phyloP scores from a whole-genome alignment of 768 basidiomycete species.

The Thelephora aurantiotincta region DNA sequence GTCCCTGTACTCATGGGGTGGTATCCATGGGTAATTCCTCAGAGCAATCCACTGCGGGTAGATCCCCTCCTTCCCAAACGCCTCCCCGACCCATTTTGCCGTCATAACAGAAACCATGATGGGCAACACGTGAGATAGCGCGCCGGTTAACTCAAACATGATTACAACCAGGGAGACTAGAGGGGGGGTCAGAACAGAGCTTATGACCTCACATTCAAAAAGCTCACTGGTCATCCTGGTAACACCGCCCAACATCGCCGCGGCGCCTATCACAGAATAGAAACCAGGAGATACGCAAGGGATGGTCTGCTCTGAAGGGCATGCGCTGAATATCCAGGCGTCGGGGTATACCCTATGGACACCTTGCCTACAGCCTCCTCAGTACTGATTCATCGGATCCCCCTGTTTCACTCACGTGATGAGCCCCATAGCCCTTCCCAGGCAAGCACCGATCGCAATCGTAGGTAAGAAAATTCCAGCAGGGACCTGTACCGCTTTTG shows the following conservation, averaged over 20 bases:
- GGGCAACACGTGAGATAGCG: slow-evolving; percentile 66
- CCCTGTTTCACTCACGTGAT: slow-evolving; percentile 32
- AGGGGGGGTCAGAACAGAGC: neutral
- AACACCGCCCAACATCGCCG: slow-evolving; percentile 64
- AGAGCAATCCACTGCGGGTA: slow-evolving; percentile 64
- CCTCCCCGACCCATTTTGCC: slow-evolving; percentile 66
- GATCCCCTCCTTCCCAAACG: slow-evolving; percentile 53
- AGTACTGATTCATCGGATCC: neutral
- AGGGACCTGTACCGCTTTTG: slow-evolving; percentile 32
- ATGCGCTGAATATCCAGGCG: slow-evolving; percentile 58
- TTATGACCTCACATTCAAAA: neutral
- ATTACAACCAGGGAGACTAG: slow-evolving; percentile 66
- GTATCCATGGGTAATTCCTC: slow-evolving; percentile 57
- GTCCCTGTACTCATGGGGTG: slow-evolving; percentile 51
- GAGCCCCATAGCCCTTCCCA: slow-evolving; percentile 58
- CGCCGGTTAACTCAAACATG: slow-evolving; percentile 71
- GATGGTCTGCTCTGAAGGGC: slow-evolving; percentile 56
- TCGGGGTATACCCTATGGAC: slow-evolving; percentile 50
- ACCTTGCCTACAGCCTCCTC: slow-evolving; percentile 35
- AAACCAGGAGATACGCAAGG: slow-evolving; percentile 64
- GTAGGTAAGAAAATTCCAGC: slow-evolving; percentile 69
- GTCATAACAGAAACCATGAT: slow-evolving; percentile 74
- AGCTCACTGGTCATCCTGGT: slow-evolving; percentile 61
- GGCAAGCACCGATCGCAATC: slow-evolving; percentile 59
- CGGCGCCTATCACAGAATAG: slow-evolving; percentile 65